These are phyloP conservation scores for Tylopilus sp. DNA, from an alignment of 768 basidiomycete genomes.

Conservation along the genomic window DNA sequence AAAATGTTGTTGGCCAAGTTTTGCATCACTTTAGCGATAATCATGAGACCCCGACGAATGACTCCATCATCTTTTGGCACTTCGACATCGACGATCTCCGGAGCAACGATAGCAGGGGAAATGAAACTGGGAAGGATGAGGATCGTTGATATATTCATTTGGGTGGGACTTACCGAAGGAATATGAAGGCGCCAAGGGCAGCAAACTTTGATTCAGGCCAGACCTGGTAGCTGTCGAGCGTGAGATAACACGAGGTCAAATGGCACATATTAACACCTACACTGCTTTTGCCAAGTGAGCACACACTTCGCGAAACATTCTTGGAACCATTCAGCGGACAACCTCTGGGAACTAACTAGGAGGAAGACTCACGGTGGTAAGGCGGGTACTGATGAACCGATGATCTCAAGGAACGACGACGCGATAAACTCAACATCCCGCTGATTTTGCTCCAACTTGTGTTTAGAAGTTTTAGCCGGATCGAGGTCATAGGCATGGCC, in stretches of 20 bases:
- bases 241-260: conserved; percentile 12
- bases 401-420: conserved; percentile 69
- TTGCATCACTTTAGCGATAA: conserved; percentile 90
- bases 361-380: conserved; percentile 64
- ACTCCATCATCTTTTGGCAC: conserved; percentile 58
- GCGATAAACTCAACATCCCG: conserved; percentile 72
- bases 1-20: conserved; percentile 93
- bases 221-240: conserved; percentile 45
- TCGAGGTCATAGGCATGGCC: conserved; percentile 80
- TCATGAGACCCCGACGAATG: conserved; percentile 75
- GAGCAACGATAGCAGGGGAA: conserved; percentile 85
- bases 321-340: conserved; percentile 27
- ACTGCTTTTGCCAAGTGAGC: conserved; percentile 75
- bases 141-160: background rate
- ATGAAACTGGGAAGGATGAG: conserved; percentile 61
- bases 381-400: conserved; percentile 63
- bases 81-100: conserved; percentile 81
- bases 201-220: conserved; percentile 82
- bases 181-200: conserved; percentile 87
- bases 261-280: conserved; percentile 46
- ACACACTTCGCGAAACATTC: conserved; percentile 85
- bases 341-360: background rate
- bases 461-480: conserved; percentile 53
- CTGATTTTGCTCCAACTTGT: conserved; percentile 65
- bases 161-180: conserved; percentile 57